Conservation (phyloP, 345 rosid species). For the Bruguiera sexangula region DNA sequence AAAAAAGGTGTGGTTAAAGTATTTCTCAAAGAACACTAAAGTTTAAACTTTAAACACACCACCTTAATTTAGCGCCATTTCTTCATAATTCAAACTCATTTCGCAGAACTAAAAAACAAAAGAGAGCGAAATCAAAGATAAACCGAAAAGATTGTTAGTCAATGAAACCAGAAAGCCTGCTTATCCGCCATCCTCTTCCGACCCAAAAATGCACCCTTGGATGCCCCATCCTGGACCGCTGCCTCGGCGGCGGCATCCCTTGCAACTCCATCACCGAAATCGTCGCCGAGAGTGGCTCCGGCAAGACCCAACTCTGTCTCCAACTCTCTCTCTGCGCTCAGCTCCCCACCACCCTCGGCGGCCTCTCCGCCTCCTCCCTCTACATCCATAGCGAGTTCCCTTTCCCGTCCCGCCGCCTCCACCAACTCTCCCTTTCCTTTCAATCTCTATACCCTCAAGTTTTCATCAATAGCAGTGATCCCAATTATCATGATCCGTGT, state of each 20-base stretch:
- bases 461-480: slow-evolving; percentile 7
- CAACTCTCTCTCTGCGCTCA: slow-evolving; percentile 72
- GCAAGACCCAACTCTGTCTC: slow-evolving; percentile 87
- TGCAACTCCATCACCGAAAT: slow-evolving; percentile 77
- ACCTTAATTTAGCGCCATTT: too few relatives aligned
- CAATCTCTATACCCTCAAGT: slow-evolving; percentile 30
- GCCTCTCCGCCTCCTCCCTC: slow-evolving; percentile 69
- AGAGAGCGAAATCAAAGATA: too few relatives aligned
- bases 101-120: too few relatives aligned
- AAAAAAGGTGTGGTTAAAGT: too few relatives aligned
- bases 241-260: slow-evolving; percentile 70
- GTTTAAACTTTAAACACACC: too few relatives aligned
- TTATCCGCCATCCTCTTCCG: slow-evolving; percentile 6
- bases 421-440: slow-evolving; percentile 48
- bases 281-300: slow-evolving; percentile 79
- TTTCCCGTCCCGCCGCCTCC: slow-evolving; percentile 74
- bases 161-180: slow-evolving; percentile 22
- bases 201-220: slow-evolving; percentile 58
- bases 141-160: background rate
- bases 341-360: slow-evolving; percentile 70
- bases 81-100: too few relatives aligned
- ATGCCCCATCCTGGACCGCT: slow-evolving; percentile 55
- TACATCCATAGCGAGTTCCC: slow-evolving; percentile 76
- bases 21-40: too few relatives aligned
- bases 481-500: slow-evolving; percentile 36